Evolutionary conservation across 139 green algal species (phyloP), one percentile per base, ranked within the genome.

Genomic region (Chlamydomonas incerta): DNA sequence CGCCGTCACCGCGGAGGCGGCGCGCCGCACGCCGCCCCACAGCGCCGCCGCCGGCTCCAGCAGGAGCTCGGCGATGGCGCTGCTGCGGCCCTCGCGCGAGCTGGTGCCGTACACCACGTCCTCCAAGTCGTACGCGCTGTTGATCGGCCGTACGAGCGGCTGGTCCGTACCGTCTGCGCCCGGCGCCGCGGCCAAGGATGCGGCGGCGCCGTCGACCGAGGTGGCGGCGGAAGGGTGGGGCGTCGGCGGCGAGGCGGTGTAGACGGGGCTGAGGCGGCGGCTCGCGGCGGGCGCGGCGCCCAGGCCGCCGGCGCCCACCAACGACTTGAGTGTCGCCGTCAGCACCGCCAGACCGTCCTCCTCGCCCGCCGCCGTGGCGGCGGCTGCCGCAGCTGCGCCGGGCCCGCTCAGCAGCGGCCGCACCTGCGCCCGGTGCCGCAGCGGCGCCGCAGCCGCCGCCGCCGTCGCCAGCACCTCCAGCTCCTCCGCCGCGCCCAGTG

Each of bases 51-150:
- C 63, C 41, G 77, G 77, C 17, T 26, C 63, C 62, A 83, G 41
- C 31, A 83, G 24, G 29, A 60, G 26, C 29, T 33, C 41, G 15
- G 77, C 77, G n/a, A 83, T 72, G 26, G 31, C 28, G 29, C 37
- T 73, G 62, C 62, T 73, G 28, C 13, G 26, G 28, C 74, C 46
- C 41, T 50, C 41, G 6, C 41, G 5, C 41, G 41, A 50, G 41
- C 41, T 50, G 41, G 58, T 28, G 28, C 35, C 35, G 15, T 41
- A 26, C 4, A 60, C 23, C 17, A 82, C 21, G 33, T 83, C 62
- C 4, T 83, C 63, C 77, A 74, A 66, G 63, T 83, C 63, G 47
- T 83, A 82, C 28, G 75, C 75, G 60, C 75, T 82, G 75, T 82
- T 82, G 34, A 82, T 37, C 75, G 52, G 55, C 34, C 55, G 62